Evolutionary conservation across 148 eudicot species (phyloP), one percentile per base, ranked within the genome.

Genomic region (Rhododendron simsii): DNA sequence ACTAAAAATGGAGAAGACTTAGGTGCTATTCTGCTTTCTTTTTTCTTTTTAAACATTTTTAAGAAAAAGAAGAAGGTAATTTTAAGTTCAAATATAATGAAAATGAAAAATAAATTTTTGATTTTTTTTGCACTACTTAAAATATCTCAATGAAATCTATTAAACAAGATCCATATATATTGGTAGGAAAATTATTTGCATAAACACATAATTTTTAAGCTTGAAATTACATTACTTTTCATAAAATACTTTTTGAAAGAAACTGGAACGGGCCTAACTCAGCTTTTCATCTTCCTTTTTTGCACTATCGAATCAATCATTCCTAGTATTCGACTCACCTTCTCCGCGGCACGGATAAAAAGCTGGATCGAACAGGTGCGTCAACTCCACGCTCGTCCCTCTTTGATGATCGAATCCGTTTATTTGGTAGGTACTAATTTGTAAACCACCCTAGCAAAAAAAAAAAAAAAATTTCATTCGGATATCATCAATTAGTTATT

Each of bases 301-400:
- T 1, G 67, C 59, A 84, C 86, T 74, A 75, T 75, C 69, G 14
- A 74, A 50, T 75, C 81, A 84, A 74, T 67, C 67, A 74, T 75
- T 11, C 20, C 79, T 78, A 26, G 55, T 44, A 15, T 47, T 7
- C 21, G 21, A 55, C 35, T 26, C 73, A 12, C 14, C 33, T 67
- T 10, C 73, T n/a, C 33, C 12, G 14, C 35, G 12, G 16, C 33
- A 0, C 1, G 14, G 33, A 67, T 23, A n/a, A 26, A 67, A 26
- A 67, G 10, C 33, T 26, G 3, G 73, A 26, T 11, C 2, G 2
- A 67, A 67, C 3, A 11, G 73, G 28, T 12, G 73, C 6, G 0
- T 26, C 1, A 16, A 11, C 15, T 11, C 15, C 73, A 3, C 1
- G 35, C 1, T 67, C 33, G 1, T 67, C 33, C 5, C 0, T n/a